Conservation (phyloP, 768 basidiomycete species). For the Termitomyces sp. region DNA sequence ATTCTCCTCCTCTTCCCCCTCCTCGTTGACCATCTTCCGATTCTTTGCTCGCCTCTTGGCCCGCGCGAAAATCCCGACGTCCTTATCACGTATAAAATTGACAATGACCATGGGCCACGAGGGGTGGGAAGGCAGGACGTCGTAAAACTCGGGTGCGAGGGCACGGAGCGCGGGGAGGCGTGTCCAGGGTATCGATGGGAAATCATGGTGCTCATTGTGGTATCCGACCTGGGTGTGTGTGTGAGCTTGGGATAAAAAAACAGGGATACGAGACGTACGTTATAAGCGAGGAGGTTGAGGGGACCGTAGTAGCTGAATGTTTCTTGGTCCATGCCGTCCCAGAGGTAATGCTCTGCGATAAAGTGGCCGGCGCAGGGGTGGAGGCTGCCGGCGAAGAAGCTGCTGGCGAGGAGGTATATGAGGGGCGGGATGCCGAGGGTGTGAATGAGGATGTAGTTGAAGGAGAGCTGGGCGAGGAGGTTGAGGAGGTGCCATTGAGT, state of each 20-base stretch:
- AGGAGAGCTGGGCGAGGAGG: conserved; percentile 57
- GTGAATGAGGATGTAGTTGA: conserved; percentile 64
- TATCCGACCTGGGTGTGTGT: conserved; percentile 71
- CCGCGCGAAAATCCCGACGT: conserved; percentile 85
- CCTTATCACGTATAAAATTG: conserved; percentile 88
- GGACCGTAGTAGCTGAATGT: conserved; percentile 97
- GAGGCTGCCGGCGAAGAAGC: conserved; percentile 94
- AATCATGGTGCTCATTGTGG: conserved; percentile 99
- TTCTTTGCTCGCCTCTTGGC: conserved; percentile 56
- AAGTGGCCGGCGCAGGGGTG: conserved; percentile 98
- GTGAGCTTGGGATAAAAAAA: too few species aligned
- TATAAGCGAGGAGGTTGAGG: conserved; percentile 88
- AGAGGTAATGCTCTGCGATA: conserved; percentile 95
- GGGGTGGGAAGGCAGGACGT: conserved; percentile 77
- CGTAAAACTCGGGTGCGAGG: conserved; percentile 91
- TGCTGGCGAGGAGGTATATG: conserved; percentile 80
- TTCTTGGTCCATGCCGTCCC: conserved; percentile 90
- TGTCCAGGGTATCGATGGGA: conserved; percentile 95
- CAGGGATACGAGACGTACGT: conserved; percentile 51
- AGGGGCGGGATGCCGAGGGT: conserved; percentile 41
- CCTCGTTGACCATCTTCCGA: too few species aligned
- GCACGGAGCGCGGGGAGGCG: conserved; percentile 76
- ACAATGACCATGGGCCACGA: conserved; percentile 94
- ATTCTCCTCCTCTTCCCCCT: too few species aligned
- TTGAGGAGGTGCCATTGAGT: conserved; percentile 87